phyloP scores from a whole-genome alignment of 2,329 filamentous ascomycete species.

The Ilyonectria mors-panacis region DNA sequence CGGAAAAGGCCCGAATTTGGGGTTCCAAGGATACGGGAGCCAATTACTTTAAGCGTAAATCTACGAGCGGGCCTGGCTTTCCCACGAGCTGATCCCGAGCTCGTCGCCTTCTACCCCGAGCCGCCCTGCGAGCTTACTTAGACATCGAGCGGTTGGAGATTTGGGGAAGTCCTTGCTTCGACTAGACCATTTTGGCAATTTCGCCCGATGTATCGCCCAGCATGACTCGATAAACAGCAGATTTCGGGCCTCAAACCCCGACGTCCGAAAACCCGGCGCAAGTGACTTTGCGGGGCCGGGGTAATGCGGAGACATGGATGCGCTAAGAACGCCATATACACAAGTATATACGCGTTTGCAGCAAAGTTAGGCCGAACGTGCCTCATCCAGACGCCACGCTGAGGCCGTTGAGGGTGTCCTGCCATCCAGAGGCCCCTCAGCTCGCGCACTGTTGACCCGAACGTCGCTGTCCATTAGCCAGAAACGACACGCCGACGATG shows the following conservation, averaged over 20 bases:
- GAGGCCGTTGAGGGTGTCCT: background rate
- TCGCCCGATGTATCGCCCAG: background rate
- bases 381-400: background rate
- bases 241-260: background rate
- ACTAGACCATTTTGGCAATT: background rate
- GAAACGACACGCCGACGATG: background rate
- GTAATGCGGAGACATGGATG: background rate
- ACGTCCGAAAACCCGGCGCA: background rate
- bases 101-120: conserved; percentile 20
- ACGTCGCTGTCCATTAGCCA: background rate
- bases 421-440: background rate
- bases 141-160: background rate
- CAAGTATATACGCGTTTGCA: background rate
- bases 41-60: background rate
- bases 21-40: background rate
- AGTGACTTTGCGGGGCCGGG: conserved; percentile 17
- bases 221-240: background rate
- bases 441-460: conserved; percentile 6
- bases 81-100: background rate
- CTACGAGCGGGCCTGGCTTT: no score
- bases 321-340: conserved; percentile 4
- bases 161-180: background rate
- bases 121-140: background rate
- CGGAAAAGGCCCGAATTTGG: no score
- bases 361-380: conserved; percentile 11